Evolutionary conservation across 306 rosid species (phyloP), one percentile per base, ranked within the genome.

Genomic region (Casuarina cunninghamiana): DNA sequence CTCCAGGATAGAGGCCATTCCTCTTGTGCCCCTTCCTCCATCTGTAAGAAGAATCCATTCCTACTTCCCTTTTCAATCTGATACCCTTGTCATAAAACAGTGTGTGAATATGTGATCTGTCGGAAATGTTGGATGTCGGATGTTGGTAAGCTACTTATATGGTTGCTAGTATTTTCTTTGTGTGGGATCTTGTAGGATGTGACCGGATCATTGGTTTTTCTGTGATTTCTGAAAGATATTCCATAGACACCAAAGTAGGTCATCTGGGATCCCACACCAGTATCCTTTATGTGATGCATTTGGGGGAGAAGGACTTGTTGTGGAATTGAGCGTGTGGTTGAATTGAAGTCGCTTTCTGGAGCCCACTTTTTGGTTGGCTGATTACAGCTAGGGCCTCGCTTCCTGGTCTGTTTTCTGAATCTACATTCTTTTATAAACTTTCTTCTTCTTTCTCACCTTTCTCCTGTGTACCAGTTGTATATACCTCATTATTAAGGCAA

Each of bases 391-490:
- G 26, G 32, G 51, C 35, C n/a, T 38, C 50, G 8, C 26, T 66
- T 66, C 71, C 71, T 41, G 17, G 16, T 42, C 71, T 67, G 3
- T 42, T 21, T 26, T 42, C n/a, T 67, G 71, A 50, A 67, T 67
- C 71, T 67, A 19, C 42, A 63, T 37, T 5, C 13, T 38, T 13
- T 38, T 37, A 6, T 5, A 15, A 63, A 44, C 39, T 38, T 16
- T 45, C 0, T 63, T 63, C 38, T 63, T 39, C 45, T 26, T 17
- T 53, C 6, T 53, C 57, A 53, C 57, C 16, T 16, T 15, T 62
- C 13, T 62, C 42, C 15, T 63, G 46, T 17, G 45, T 63, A 5
- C 39, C 19, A 38, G 15, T 38, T 37, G 11, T 63, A 35, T 11
- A 10, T 38, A 35, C 11, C 15, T 8, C 13, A 16, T 65, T 8